A percentile compares a stretch with the other conserved stretches of the same genome.
Evolutionary conservation across 208 protist species (phyloP).

Genomic region (Trichomonas tenax): DNA sequence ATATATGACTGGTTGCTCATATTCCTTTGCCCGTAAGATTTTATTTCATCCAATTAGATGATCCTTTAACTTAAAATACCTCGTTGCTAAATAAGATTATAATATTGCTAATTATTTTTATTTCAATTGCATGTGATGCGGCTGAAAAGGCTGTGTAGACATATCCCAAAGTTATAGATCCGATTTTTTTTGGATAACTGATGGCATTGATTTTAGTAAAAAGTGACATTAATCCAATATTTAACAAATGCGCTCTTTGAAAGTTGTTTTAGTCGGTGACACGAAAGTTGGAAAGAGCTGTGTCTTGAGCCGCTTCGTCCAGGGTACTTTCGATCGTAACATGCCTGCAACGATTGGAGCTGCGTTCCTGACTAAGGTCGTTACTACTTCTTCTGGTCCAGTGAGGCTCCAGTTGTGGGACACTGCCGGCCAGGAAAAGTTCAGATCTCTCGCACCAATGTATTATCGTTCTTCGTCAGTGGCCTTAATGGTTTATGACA

Average conservation of each 20-base stretch:
- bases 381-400: background rate
- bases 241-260: background rate
- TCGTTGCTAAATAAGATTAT: too few species aligned
- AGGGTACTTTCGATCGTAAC: background rate
- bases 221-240: background rate
- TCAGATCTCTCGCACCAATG: background rate
- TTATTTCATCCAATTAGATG: too few species aligned
- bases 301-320: background rate
- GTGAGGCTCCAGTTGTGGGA: background rate
- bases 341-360: background rate
- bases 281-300: constrained; percentile 7
- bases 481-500: background rate
- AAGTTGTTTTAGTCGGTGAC: constrained; percentile 3
- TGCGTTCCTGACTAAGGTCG: background rate
- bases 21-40: too few species aligned
- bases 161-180: too few species aligned
- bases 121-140: too few species aligned
- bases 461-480: background rate
- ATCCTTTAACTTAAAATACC: too few species aligned
- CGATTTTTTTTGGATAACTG: too few species aligned
- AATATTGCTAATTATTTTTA: too few species aligned
- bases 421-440: background rate
- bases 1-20: too few species aligned
- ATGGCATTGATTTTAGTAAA: background rate
- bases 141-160: too few species aligned